Evolutionary conservation across 2,329 filamentous ascomycete species (phyloP), one percentile per base, ranked within the genome.

Genomic region (Drechslerella coelobrocha): DNA sequence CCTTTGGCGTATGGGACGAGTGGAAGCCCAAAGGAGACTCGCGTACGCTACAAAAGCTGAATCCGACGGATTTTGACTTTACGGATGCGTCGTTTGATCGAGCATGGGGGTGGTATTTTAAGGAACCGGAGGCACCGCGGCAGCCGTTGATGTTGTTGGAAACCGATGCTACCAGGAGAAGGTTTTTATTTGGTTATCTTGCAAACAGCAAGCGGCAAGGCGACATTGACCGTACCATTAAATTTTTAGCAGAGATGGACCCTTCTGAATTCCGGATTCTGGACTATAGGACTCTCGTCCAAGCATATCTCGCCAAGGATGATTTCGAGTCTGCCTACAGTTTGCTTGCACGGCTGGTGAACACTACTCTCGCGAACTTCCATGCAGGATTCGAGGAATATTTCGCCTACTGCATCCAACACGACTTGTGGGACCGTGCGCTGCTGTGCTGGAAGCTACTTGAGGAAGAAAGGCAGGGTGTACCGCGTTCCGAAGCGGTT

Each of bases 381-480:
- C 10, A 72, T 31, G 66, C 60, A 14, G 74, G 74, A 7, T 75
- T 75, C 26, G 75, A 76, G 51, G 62, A 53, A 31, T 75, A 75
- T 24, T 72, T 76, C 24, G 63, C 63, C 9, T 60, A 59, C 45
- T 73, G 68, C 50, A 63, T 75, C 37, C 56, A 63, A 21, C 41
- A 68, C 17, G 59, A 73, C 41, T 31, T 31, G 14, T 76, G 72
- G 73, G 68, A 73, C 60, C 47, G 73, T 56, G 73, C 74, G 14
- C 53, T 73, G 21, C 62, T 61, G 19, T 72, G 66, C 41, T 76
- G 73, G 73, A 50, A 73, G n/a, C 23, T 75, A 10, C 34, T 75
- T 37, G 65, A 74, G 56, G 19, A 19, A 14, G 23, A 51, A 10
- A 24, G 14, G 31, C 41, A 21, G 23, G 17, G 8, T 1, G 41